Conservation (phyloP, 2,329 filamentous ascomycete genomes). For the Chalara sp. region DNA sequence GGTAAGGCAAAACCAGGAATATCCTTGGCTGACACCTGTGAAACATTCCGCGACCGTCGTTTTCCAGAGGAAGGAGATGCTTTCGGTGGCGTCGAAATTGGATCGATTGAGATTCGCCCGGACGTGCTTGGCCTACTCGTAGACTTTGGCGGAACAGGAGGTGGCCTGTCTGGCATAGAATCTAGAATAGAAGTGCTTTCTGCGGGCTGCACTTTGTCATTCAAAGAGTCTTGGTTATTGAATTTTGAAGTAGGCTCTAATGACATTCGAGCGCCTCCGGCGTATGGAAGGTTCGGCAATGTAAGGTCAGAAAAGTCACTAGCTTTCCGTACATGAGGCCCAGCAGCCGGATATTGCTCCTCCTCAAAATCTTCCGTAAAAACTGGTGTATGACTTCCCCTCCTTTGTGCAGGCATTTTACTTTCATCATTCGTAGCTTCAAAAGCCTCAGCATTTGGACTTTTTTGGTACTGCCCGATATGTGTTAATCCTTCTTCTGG, state of each 20-base stretch:
- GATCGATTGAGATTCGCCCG: constrained; percentile 21
- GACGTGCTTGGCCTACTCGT: constrained; percentile 9
- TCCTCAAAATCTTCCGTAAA: constrained; percentile 51
- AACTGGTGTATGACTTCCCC: constrained; percentile 42
- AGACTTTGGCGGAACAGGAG: constrained; percentile 19
- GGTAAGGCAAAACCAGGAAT: constrained; percentile 40
- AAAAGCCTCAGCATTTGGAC: constrained; percentile 10
- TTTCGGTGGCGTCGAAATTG: constrained; percentile 18
- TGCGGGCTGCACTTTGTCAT: constrained; percentile 12
- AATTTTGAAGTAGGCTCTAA: constrained; percentile 10
- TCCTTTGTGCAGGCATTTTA: constrained; percentile 19
- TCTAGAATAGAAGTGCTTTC: constrained; percentile 13
- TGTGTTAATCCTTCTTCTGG: constrained; percentile 6
- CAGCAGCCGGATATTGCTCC: constrained; percentile 30
- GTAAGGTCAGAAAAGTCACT: constrained; percentile 26
- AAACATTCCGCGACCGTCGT: constrained; percentile 43
- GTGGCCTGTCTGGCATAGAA: constrained; percentile 15
- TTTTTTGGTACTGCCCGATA: constrained; percentile 16
- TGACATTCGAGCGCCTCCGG: constrained; percentile 17
- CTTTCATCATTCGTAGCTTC: constrained; percentile 13
- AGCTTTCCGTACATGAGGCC: constrained; percentile 27
- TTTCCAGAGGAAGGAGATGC: constrained; percentile 13
- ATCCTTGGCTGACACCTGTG: constrained; percentile 38
- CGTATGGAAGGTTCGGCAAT: constrained; percentile 24
- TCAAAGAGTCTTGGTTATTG: constrained; percentile 12